These are phyloP conservation scores for Epithele typhae DNA, from an alignment of 768 basidiomycete genomes.

Conservation along the genomic window DNA sequence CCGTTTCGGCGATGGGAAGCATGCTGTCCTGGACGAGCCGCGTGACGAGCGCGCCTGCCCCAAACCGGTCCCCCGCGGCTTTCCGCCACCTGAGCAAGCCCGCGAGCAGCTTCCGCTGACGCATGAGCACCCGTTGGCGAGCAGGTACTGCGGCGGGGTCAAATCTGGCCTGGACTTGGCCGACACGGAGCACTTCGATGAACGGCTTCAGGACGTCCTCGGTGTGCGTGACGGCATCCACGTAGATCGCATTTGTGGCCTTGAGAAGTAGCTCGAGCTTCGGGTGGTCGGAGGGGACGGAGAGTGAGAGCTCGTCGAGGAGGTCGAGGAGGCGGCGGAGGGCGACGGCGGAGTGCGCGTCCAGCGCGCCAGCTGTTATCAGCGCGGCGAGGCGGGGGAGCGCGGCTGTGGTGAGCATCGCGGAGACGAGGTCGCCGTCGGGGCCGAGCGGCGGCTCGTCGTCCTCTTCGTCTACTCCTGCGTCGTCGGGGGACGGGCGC, in stretches of 20 bases:
- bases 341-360: slow-evolving; percentile 71
- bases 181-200: slow-evolving; percentile 35
- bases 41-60: slow-evolving; percentile 48
- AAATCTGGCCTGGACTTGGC: slow-evolving; percentile 47
- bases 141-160: slow-evolving; percentile 74
- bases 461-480: slow-evolving; percentile 31
- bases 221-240: slow-evolving; percentile 48
- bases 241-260: slow-evolving; percentile 47
- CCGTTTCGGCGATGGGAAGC: slow-evolving; percentile 60
- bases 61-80: slow-evolving; percentile 57
- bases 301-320: slow-evolving; percentile 75
- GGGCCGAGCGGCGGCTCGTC: slow-evolving; percentile 64
- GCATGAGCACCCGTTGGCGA: slow-evolving; percentile 61
- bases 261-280: slow-evolving; percentile 68
- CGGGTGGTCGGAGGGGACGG: slow-evolving; percentile 55
- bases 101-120: slow-evolving; percentile 65
- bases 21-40: slow-evolving; percentile 58
- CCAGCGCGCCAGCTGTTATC: slow-evolving; percentile 75
- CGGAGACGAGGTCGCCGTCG: slow-evolving; percentile 83
- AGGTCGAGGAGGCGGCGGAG: slow-evolving; percentile 66
- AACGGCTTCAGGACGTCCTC: slow-evolving; percentile 49
- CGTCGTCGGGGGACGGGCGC: slow-evolving; percentile 32
- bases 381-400: slow-evolving; percentile 71
- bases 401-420: slow-evolving; percentile 82
- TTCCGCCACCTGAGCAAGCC: slow-evolving; percentile 78